Percentiles rank a stretch among this genome's conserved stretches.
phyloP scores from a whole-genome alignment of 148 eudicot genomes.

The Polygonum aviculare region DNA sequence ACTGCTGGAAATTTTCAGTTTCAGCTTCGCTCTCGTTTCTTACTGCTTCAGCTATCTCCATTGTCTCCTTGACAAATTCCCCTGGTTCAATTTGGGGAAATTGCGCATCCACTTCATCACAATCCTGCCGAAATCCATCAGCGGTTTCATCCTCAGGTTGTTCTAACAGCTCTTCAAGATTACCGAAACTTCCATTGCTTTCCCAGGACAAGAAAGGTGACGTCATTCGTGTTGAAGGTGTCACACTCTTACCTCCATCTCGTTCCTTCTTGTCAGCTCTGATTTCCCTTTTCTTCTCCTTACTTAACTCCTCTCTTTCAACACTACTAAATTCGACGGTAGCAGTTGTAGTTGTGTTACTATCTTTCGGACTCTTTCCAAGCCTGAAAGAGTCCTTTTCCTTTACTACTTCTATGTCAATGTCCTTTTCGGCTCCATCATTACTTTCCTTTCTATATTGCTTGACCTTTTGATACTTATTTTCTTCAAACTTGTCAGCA shows the following conservation, averaged over 20 bases:
- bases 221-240: neutral
- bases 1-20: neutral
- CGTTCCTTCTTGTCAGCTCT: constrained; percentile 7
- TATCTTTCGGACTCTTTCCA: constrained; percentile 5
- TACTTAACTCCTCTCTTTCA: constrained; percentile 6
- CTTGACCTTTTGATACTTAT: constrained; percentile 22
- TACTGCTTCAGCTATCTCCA: neutral
- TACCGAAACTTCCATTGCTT: neutral
- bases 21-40: constrained; percentile 4
- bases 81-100: constrained; percentile 4
- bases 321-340: neutral
- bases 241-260: neutral
- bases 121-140: neutral
- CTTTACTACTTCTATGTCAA: constrained; percentile 14
- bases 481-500: constrained; percentile 19
- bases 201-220: constrained; percentile 2
- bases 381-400: constrained; percentile 13
- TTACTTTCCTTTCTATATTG: constrained; percentile 19
- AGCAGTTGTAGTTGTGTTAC: neutral
- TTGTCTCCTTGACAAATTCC: constrained; percentile 5
- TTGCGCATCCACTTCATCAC: neutral
- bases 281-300: neutral
- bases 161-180: neutral
- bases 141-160: neutral
- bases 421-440: constrained; percentile 14